These are phyloP conservation scores for Cudoniella acicularis DNA, from an alignment of 495 filamentous ascomycete species.

Conservation along the genomic window DNA sequence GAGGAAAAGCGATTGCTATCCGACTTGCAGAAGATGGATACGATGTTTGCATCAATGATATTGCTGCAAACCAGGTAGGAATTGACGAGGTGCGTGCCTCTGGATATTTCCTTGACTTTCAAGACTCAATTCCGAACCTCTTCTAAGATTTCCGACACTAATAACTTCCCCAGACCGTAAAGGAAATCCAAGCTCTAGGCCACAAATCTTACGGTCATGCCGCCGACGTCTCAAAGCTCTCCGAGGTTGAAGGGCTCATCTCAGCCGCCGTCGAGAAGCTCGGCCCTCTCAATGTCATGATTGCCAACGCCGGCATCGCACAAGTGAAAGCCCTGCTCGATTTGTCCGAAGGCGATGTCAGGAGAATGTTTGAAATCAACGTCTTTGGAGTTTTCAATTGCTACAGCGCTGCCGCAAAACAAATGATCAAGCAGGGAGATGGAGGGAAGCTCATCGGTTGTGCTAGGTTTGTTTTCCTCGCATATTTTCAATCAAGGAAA, in stretches of 20 bases:
- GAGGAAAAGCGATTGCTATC: constrained; percentile 56
- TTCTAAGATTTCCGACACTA: too few relatives aligned
- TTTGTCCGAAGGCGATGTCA: constrained; percentile 45
- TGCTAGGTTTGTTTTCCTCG: constrained; percentile 30
- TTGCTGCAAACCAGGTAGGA: constrained; percentile 38
- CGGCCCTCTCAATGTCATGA: constrained; percentile 55
- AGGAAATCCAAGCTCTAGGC: constrained; percentile 44
- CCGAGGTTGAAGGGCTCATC: constrained; percentile 47
- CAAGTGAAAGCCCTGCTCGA: constrained; percentile 50
- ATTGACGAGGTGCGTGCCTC: constrained; percentile 37
- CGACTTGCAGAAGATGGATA: constrained; percentile 58
- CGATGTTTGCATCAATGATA: constrained; percentile 57
- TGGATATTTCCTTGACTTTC: background rate
- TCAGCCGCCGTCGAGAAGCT: constrained; percentile 39
- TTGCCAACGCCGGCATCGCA: constrained; percentile 59
- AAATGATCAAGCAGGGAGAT: constrained; percentile 47
- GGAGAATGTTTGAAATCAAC: constrained; percentile 50
- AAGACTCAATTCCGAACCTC: background rate
- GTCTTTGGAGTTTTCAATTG: constrained; percentile 57
- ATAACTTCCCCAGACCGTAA: constrained; percentile 27
- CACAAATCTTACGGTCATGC: constrained; percentile 40
- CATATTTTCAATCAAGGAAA: background rate
- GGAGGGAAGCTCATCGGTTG: constrained; percentile 53
- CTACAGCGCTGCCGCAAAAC: constrained; percentile 48
- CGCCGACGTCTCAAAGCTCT: constrained; percentile 51